Base-by-base conservation (phyloP, 352 stramenopile species). In the Globisporangium canariense region DNA sequence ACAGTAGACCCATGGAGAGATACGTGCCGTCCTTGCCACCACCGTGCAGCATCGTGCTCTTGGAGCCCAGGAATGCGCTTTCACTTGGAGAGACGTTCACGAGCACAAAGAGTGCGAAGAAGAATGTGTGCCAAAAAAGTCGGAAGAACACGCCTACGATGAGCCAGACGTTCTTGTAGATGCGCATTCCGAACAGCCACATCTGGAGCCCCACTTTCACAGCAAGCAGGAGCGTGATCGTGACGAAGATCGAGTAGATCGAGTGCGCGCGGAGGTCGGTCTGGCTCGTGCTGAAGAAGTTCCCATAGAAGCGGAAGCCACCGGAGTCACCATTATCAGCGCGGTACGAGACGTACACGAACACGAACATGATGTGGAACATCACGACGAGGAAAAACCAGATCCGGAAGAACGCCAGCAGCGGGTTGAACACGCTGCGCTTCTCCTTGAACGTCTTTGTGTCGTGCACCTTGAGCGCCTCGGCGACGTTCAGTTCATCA, bases 391-490 rank as follows among this genome's bases (percentile, higher is more conserved):
- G 64, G 68, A 93, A 95, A 70, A 89, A 94, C 77, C 81, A 95
- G 52, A 94, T 69, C 11, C 87, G 78, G 64, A 91, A 94, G 56
- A 92, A 95, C 2, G 83, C 86, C 38, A 95, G 70, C 41, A 93
- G 64, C 13, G 86, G 86, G 61, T 93, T 96, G 64, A 94, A 93
- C 50, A 96, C 57, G 54, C 86, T 94, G 41, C 88, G 81, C 59
- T 91, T 89, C 70, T 96, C 88, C 63, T 89, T 89, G 72, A 93
- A 96, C 8, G 85, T 93, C 79, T 96, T 96, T n/a, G 70, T 66
- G 56, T 91, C 85, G 32, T 79, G 70, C 34, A 87, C 73, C 22
- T 73, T 68, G 40, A 93, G 60, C 59, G 78, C 74, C n/a, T 81
- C 64, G 0, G 85, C 82, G 20, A 96, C 79, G 53, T 82, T 88